Evolutionary conservation across 2,329 filamentous ascomycete species (phyloP).

Genomic region (Microsporum canis): DNA sequence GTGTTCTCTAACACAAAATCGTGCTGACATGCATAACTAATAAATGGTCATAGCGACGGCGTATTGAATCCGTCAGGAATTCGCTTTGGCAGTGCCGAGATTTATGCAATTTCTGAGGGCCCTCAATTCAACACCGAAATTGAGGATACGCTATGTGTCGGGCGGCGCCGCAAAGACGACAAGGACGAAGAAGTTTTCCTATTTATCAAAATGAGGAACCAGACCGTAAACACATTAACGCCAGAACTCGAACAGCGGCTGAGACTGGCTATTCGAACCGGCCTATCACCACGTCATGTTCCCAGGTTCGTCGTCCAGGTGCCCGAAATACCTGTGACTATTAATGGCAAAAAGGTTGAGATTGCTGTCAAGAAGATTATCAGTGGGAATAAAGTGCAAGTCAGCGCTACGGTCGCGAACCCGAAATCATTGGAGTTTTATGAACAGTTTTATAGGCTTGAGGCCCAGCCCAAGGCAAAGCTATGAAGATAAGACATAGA

Average conservation of each 20-base stretch:
- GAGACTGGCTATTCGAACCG: conserved; percentile 17
- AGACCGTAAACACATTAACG: conserved; percentile 18
- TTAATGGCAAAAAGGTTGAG: conserved; percentile 41
- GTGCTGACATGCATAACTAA: neutral
- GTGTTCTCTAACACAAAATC: neutral
- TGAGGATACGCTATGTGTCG: conserved; percentile 31
- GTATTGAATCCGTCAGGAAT: conserved; percentile 40
- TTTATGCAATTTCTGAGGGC: conserved; percentile 39
- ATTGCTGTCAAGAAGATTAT: conserved; percentile 35
- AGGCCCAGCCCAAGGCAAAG: conserved; percentile 10
- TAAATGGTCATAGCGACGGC: conserved; percentile 26
- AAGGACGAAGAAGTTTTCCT: conserved; percentile 32
- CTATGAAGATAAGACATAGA: conserved; percentile 8
- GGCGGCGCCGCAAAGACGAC: conserved; percentile 27
- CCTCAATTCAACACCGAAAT: conserved; percentile 28
- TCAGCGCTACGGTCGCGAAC: conserved; percentile 32
- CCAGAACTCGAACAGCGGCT: conserved; percentile 14
- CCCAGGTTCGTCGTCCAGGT: conserved; percentile 32
- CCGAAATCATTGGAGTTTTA: conserved; percentile 28
- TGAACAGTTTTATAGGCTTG: conserved; percentile 18
- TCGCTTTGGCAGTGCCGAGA: conserved; percentile 38
- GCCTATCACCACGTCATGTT: conserved; percentile 30
- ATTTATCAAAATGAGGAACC: conserved; percentile 28
- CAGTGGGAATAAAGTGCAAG: conserved; percentile 28
- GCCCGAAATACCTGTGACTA: conserved; percentile 33